Evolutionary conservation across 2,329 filamentous ascomycete species (phyloP).

Genomic region (Cordyceps cicadae): DNA sequence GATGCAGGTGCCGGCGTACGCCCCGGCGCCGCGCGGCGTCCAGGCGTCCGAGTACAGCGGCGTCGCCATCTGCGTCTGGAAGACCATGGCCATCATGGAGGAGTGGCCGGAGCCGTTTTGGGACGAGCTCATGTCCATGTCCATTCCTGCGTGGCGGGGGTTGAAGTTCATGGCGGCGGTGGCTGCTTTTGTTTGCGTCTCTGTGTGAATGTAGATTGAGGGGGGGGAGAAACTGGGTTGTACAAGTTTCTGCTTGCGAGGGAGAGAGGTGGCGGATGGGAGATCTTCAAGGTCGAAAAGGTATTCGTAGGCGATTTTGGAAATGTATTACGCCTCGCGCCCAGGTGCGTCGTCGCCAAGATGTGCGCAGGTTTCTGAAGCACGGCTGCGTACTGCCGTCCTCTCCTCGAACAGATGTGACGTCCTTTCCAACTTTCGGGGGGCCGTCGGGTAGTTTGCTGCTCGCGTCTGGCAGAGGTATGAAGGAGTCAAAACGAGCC

Average conservation of each 20-base stretch:
- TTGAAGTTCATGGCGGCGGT: not conserved
- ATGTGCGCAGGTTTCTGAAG: not conserved
- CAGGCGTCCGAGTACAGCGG: conserved; percentile 56
- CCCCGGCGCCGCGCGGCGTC: conserved; percentile 61
- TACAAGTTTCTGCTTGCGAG: not conserved
- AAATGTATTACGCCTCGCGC: not conserved
- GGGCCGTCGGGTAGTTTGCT: not conserved
- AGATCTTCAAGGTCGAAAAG: too few relatives aligned
- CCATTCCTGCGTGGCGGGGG: conserved; percentile 7
- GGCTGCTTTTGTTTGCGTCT: not conserved
- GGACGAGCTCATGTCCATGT: conserved; percentile 8
- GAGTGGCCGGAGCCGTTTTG: not conserved
- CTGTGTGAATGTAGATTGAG: not conserved
- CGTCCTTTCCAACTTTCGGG: not conserved
- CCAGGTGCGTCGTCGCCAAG: not conserved
- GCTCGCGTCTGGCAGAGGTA: not conserved
- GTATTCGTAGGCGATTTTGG: too few relatives aligned
- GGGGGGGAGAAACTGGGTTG: not conserved
- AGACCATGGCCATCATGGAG: conserved; percentile 38
- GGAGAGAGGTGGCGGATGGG: too few relatives aligned
- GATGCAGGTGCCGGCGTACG: conserved; percentile 84
- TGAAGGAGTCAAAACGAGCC: not conserved
- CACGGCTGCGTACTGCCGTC: not conserved
- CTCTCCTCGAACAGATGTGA: not conserved
- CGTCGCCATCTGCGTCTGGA: conserved; percentile 48